Percentiles rank a stretch among this genome's conserved stretches.
Conservation (phyloP, 1,284 basidiomycete species). For the Dichomitus squalens region DNA sequence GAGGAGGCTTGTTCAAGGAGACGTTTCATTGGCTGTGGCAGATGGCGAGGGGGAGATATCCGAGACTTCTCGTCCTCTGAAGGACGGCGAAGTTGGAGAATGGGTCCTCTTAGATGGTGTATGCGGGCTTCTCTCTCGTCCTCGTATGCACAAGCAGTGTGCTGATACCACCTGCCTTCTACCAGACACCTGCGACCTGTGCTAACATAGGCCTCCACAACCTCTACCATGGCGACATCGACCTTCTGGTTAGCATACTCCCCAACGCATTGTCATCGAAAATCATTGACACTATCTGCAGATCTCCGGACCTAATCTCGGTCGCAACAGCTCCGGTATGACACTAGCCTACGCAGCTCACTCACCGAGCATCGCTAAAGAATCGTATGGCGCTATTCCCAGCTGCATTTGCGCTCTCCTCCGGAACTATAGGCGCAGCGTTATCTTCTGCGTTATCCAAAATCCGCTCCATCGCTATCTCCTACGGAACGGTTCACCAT, state of each 20-base stretch:
- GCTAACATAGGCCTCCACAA: slow-evolving; percentile 89
- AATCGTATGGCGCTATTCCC: background rate
- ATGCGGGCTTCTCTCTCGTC: slow-evolving; percentile 28
- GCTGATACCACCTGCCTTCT: background rate
- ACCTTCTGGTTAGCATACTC: slow-evolving; percentile 68
- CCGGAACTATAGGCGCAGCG: slow-evolving; percentile 90
- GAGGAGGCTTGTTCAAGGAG: background rate
- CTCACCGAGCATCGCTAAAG: background rate
- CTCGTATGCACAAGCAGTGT: background rate
- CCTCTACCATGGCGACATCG: slow-evolving; percentile 80
- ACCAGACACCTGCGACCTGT: slow-evolving; percentile 87
- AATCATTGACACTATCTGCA: slow-evolving; percentile 28
- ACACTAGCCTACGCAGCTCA: background rate
- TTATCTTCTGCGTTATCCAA: slow-evolving; percentile 78
- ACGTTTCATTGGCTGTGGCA: slow-evolving; percentile 22
- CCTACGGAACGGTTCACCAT: slow-evolving; percentile 80
- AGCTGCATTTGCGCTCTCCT: slow-evolving; percentile 87
- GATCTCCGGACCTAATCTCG: slow-evolving; percentile 79
- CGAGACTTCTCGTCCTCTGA: slow-evolving; percentile 61
- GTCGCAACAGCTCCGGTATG: slow-evolving; percentile 79
- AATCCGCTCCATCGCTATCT: slow-evolving; percentile 75
- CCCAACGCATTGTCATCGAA: background rate
- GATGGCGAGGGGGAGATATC: slow-evolving; percentile 79
- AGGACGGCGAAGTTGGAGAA: slow-evolving; percentile 78
- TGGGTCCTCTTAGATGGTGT: slow-evolving; percentile 90